Percentiles rank a stretch among this genome's conserved stretches.
Conservation (phyloP, 2,329 filamentous ascomycete genomes). For the Hypoxylon sp. region DNA sequence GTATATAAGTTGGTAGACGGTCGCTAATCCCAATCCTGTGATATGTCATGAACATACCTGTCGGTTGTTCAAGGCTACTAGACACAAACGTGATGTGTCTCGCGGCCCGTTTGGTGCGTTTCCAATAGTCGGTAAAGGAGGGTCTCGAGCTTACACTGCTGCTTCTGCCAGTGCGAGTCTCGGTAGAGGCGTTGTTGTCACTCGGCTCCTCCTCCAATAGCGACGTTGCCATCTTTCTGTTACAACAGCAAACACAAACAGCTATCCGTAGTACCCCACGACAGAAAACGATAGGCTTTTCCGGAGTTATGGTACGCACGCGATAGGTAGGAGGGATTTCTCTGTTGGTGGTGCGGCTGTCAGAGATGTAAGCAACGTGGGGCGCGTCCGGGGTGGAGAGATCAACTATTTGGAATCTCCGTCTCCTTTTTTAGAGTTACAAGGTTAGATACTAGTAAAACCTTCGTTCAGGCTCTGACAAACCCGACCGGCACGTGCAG, state of each 20-base stretch:
- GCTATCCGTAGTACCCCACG: slow-evolving; percentile 19
- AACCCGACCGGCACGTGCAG: neutral
- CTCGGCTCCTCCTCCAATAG: slow-evolving; percentile 27
- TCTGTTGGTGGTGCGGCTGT: slow-evolving; percentile 27
- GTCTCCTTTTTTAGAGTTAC: slow-evolving; percentile 36
- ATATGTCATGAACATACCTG: slow-evolving; percentile 48
- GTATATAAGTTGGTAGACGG: slow-evolving; percentile 7
- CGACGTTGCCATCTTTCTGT: slow-evolving; percentile 23
- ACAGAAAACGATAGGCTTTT: slow-evolving; percentile 12
- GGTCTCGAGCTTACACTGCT: slow-evolving; percentile 55
- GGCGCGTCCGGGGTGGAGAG: slow-evolving; percentile 26
- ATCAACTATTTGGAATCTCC: slow-evolving; percentile 40
- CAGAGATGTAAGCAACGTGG: slow-evolving; percentile 32
- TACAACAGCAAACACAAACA: slow-evolving; percentile 7
- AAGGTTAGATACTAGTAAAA: neutral
- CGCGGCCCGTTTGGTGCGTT: slow-evolving; percentile 58
- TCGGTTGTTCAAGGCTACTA: slow-evolving; percentile 48
- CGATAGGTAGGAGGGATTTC: slow-evolving; percentile 35
- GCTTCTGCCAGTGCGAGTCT: slow-evolving; percentile 14
- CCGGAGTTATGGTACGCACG: slow-evolving; percentile 24
- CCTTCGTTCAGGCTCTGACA: neutral
- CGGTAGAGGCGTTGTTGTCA: slow-evolving; percentile 11
- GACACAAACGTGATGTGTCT: slow-evolving; percentile 58
- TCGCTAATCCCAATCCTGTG: neutral
- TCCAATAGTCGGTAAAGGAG: slow-evolving; percentile 66